phyloP scores from a whole-genome alignment of 257 asterid genomes.

The Solanum etuberosum region DNA sequence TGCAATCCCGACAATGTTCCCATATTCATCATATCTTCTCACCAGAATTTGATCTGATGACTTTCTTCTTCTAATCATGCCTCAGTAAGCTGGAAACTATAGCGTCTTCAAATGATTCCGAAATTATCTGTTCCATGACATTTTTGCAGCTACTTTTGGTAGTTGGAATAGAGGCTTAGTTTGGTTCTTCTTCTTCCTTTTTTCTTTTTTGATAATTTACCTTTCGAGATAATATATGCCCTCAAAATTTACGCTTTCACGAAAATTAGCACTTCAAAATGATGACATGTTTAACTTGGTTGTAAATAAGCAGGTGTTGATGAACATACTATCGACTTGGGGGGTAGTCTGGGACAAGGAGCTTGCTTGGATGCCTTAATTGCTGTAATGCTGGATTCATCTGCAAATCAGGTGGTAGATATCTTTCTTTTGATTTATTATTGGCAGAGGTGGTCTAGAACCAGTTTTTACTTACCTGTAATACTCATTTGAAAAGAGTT shows the following conservation, averaged over 20 bases:
- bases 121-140: neutral
- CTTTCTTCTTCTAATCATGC: neutral
- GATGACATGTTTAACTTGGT: constrained; percentile 2
- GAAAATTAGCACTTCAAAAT: neutral
- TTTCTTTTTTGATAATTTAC: neutral
- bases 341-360: constrained; percentile 77
- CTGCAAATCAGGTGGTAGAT: constrained; percentile 81
- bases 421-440: neutral
- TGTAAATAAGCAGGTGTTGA: constrained; percentile 49
- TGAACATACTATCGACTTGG: constrained; percentile 67
- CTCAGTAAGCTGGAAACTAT: neutral
- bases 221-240: neutral
- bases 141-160: neutral
- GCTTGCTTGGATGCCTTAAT: constrained; percentile 87
- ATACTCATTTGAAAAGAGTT: neutral
- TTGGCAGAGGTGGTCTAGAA: neutral
- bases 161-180: neutral
- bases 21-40: neutral
- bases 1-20: constrained; percentile 43
- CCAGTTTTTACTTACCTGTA: neutral
- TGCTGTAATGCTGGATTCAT: constrained; percentile 81
- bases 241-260: neutral
- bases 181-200: neutral
- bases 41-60: neutral
- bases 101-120: neutral